phyloP scores from a whole-genome alignment of 352 stramenopile species.

The Globisporangium paroecandrum region DNA sequence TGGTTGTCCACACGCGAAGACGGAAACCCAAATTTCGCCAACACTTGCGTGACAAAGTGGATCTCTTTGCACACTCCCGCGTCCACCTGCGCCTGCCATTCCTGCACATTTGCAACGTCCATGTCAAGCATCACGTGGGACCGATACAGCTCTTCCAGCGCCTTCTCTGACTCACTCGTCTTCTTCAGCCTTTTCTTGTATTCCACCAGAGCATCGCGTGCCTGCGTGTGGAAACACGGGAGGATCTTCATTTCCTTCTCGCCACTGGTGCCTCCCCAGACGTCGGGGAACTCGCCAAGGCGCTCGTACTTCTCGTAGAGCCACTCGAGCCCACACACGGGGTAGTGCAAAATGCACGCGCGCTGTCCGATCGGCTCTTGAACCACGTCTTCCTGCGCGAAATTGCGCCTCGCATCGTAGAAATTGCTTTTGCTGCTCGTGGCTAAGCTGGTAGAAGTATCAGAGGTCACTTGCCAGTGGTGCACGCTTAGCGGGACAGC shows the following conservation, averaged over 20 bases:
- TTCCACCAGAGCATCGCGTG: slow-evolving; percentile 20
- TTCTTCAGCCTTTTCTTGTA: background rate
- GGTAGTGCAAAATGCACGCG: slow-evolving; percentile 32
- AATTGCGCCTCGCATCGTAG: slow-evolving; percentile 26
- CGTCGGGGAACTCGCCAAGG: slow-evolving; percentile 23
- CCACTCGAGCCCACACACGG: slow-evolving; percentile 39
- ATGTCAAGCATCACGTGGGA: slow-evolving; percentile 27
- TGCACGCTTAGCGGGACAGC: slow-evolving; percentile 29
- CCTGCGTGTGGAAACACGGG: slow-evolving; percentile 41
- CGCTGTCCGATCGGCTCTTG: background rate
- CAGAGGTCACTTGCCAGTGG: slow-evolving; percentile 22
- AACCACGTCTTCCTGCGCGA: slow-evolving; percentile 10
- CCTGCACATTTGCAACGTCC: background rate
- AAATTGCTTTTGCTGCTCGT: slow-evolving; percentile 24
- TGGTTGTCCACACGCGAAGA: background rate
- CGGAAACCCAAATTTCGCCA: slow-evolving; percentile 11
- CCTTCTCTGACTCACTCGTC: background rate
- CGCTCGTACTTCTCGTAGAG: slow-evolving; percentile 36
- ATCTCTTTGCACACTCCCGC: slow-evolving; percentile 35
- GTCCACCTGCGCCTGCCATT: slow-evolving; percentile 25
- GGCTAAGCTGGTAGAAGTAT: background rate
- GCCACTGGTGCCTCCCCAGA: slow-evolving; percentile 24
- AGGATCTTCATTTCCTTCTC: slow-evolving; percentile 20
- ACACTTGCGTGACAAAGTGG: slow-evolving; percentile 21
- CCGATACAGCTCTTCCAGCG: slow-evolving; percentile 21